phyloP scores from a whole-genome alignment of 106 monocot species.

The Dendrobium nobile region DNA sequence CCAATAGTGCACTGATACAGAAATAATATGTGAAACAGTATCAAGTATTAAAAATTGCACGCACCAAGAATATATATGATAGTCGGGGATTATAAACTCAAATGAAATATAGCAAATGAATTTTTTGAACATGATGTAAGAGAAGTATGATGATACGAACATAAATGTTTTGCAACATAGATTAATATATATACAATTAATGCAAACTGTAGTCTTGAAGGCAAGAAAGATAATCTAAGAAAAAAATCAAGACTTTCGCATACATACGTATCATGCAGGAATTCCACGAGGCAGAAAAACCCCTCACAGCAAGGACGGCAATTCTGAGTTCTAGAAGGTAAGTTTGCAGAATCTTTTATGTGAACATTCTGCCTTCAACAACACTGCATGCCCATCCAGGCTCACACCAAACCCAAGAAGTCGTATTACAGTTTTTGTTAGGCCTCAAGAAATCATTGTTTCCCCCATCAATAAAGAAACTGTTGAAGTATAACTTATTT shows the following conservation, averaged over 20 bases:
- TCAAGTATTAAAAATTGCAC: background rate
- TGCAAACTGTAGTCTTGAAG: background rate
- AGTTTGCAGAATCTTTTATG: constrained; percentile 2
- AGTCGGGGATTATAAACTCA: too few species aligned
- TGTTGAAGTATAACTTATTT: constrained; percentile 37
- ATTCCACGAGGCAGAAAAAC: constrained; percentile 67
- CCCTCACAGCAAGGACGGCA: constrained; percentile 59
- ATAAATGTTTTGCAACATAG: background rate
- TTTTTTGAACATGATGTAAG: background rate
- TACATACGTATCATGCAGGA: constrained; percentile 77
- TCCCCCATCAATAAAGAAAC: constrained; percentile 16
- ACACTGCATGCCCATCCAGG: constrained; percentile 67
- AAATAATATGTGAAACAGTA: background rate
- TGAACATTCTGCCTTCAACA: constrained; percentile 13
- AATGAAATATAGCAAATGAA: background rate
- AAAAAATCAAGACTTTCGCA: background rate
- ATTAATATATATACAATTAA: background rate
- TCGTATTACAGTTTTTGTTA: constrained; percentile 54
- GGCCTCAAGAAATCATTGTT: constrained; percentile 25
- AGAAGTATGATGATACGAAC: background rate
- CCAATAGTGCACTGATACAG: background rate
- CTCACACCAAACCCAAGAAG: constrained; percentile 59
- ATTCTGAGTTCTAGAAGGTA: constrained; percentile 26
- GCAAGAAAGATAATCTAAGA: background rate
- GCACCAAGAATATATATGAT: too few species aligned